Evolutionary conservation across 768 basidiomycete genomes (phyloP).

Genomic region (Panaeolus papilionaceus): DNA sequence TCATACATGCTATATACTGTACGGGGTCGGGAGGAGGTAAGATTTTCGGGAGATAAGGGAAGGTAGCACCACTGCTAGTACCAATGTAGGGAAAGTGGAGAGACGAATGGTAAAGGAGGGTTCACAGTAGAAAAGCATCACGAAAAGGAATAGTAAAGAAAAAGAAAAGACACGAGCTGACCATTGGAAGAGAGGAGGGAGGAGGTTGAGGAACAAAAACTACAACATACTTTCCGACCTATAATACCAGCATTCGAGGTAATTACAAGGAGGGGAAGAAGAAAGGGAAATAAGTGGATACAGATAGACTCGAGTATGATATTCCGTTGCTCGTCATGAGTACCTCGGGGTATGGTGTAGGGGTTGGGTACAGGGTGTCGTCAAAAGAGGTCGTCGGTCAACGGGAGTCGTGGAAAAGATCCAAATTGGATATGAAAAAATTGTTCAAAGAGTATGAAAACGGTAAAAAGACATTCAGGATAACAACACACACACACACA

Average conservation of each 20-base stretch:
- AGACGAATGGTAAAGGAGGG: neutral
- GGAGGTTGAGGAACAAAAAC: neutral
- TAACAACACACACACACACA: neutral
- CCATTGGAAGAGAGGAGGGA: constrained; percentile 3
- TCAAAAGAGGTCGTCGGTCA: constrained; percentile 16
- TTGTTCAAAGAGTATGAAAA: neutral
- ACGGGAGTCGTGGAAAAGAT: constrained; percentile 14
- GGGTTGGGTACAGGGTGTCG: neutral
- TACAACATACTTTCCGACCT: constrained; percentile 5
- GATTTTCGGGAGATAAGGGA: constrained; percentile 8
- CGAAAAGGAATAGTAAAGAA: neutral
- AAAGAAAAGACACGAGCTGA: neutral
- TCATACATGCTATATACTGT: constrained; percentile 14
- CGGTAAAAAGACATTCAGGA: neutral
- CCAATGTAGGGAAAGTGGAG: neutral
- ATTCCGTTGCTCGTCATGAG: constrained; percentile 1
- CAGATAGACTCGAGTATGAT: neutral
- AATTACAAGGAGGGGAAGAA: neutral
- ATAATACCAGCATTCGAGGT: neutral
- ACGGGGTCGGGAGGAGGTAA: constrained; percentile 8
- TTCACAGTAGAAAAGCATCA: constrained; percentile 7
- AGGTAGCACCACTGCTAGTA: neutral
- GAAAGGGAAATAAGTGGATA: constrained; percentile 7
- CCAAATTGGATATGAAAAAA: neutral
- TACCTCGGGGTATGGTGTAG: constrained; percentile 6